Evolutionary conservation across 2,329 filamentous ascomycete genomes (phyloP), one percentile per base, ranked within the genome.

Genomic region (Calonectria hawksworthii): DNA sequence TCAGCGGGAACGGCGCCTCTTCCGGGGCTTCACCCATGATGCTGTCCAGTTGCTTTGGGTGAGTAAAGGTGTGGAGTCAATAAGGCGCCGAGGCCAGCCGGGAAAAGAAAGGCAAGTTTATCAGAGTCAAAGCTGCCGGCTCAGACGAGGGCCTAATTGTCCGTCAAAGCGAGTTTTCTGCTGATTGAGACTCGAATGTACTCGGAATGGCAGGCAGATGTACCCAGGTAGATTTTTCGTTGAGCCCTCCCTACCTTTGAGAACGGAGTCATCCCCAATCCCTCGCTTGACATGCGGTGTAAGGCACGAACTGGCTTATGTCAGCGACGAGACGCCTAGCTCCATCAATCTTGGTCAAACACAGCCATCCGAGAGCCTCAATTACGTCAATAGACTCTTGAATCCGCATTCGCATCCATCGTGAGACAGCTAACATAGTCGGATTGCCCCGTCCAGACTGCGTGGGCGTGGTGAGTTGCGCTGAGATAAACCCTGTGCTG

Each of bases 1-100:
- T 92, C 75, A 93, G 83, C n/a, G 90, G 89, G 75, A 93, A 93
- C 1, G 91, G 88, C 9, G 87, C 75, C 50, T 91, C 87, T 66
- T 85, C 85, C 3, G 73, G 68, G 47, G 81, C 73, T 71, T 88
- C 84, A 26, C 86, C 86, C 88, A 90, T 90, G 11, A 66, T 82
- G 74, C 28, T 73, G 67, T 54, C 41, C 30, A 32, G 54, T 47
- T 68, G 52, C 67, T 67, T 11, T 38, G 56, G 23, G 47, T 71
- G 59, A 59, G 67, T 34, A 68, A 21, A n/a, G 56, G 23, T 54
- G 69, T 41, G 64, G 59, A 56, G 41, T 73, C 28, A 67, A 47
- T n/a, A 28, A 23, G 26, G 30, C 41, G 66, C 34, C 32, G 16
- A 63, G 36, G 32, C n/a, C 18, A 65, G n/a, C 32, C 21, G 11